Percentiles rank a stretch among this genome's conserved stretches.
phyloP scores from a whole-genome alignment of 305 asterid species.

The Solanum hybrid region DNA sequence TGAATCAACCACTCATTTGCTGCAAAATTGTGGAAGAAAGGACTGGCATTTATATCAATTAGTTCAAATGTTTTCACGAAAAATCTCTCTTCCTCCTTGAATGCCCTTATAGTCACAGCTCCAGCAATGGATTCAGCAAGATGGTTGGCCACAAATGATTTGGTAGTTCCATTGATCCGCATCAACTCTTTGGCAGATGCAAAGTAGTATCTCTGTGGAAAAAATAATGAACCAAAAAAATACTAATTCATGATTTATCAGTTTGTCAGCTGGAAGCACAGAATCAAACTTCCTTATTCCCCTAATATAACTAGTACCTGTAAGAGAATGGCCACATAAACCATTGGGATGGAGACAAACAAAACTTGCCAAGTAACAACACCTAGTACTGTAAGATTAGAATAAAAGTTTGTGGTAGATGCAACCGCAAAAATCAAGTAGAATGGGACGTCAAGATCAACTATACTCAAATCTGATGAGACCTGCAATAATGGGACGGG shows the following conservation, averaged over 20 bases:
- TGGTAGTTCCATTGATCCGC: conserved; percentile 91
- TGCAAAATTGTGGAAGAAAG: conserved; percentile 79
- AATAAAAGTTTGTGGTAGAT: conserved; percentile 54
- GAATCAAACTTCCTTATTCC: background rate
- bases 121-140: conserved; percentile 82
- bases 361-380: conserved; percentile 86
- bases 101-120: conserved; percentile 68
- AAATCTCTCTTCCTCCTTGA: conserved; percentile 73
- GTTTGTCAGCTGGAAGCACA: background rate
- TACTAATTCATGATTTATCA: background rate
- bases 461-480: conserved; percentile 72
- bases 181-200: conserved; percentile 79
- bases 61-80: conserved; percentile 59
- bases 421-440: conserved; percentile 63
- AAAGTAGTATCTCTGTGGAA: conserved; percentile 60
- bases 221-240: background rate
- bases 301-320: conserved; percentile 41
- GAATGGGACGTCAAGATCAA: conserved; percentile 79
- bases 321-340: conserved; percentile 56
- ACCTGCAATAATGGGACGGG: conserved; percentile 37
- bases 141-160: conserved; percentile 85
- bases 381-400: conserved; percentile 61
- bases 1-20: conserved; percentile 92
- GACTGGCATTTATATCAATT: conserved; percentile 72
- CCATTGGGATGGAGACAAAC: conserved; percentile 74